Percentiles rank a stretch among this genome's conserved stretches.
phyloP scores from a whole-genome alignment of 2,329 filamentous ascomycete genomes.

The Talaromyces sp. region DNA sequence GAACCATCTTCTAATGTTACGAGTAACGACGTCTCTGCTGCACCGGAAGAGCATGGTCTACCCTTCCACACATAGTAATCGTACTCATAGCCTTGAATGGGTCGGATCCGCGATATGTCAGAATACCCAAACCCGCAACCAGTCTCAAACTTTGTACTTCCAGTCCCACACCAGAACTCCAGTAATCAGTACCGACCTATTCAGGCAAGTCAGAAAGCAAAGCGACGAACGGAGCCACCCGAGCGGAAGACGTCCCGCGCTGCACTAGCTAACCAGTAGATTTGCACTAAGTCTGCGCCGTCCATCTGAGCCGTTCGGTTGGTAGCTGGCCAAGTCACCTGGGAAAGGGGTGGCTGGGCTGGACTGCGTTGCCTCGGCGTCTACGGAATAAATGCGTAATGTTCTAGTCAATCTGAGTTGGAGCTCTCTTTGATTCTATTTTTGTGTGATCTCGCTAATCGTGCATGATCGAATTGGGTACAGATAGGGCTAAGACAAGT shows the following conservation, averaged over 20 bases:
- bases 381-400: background rate
- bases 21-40: background rate
- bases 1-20: background rate
- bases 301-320: slow-evolving; percentile 1
- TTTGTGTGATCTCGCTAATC: slow-evolving; percentile 3
- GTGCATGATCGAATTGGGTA: background rate
- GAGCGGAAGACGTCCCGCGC: slow-evolving; percentile 3
- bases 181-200: slow-evolving; percentile 4
- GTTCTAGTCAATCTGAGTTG: background rate
- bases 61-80: background rate
- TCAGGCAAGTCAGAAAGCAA: background rate
- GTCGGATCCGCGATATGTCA: background rate
- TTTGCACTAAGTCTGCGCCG: background rate
- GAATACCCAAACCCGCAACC: background rate
- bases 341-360: background rate
- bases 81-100: background rate
- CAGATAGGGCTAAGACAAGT: background rate
- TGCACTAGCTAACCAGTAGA: background rate
- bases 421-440: background rate
- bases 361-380: background rate
- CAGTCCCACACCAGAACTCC: background rate
- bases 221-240: background rate
- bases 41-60: background rate
- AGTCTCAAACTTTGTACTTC: background rate
- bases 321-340: background rate